Base-by-base conservation (phyloP, 2,329 filamentous ascomycete species). In the Scytalidium sp. region DNA sequence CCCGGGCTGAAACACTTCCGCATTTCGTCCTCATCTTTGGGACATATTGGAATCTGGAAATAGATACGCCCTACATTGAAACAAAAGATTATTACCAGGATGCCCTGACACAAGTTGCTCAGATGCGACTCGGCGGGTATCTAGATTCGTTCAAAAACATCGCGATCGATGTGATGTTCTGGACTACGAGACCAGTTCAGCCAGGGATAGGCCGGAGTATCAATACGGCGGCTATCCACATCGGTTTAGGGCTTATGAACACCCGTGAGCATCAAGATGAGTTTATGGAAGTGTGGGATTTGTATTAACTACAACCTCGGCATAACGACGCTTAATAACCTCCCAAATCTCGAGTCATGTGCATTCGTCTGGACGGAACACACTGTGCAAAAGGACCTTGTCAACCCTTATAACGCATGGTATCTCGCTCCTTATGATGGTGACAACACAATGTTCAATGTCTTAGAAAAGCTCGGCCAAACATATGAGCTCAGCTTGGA, bases 1-100 rank as follows among this genome's bases (percentile, higher is more conserved):
- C 58, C 3, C 46, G 58, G 3, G 19, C 29, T 13, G 58, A 58
- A 51, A 56, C 46, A 2, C 43, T 59, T 9, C 47, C 53, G 3
- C 27, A 50, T 20, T 19, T 50, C 3, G 49, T 20, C 17, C 51
- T 25, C 2, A 39, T 43, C 20, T 43, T 45, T 6, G 21, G 29
- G 8, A 29, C 44, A 8, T 53, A 45, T 21, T 53, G 50, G 50
- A 53, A 53, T 15, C 25, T 53, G 11, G 27, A 43, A 15, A 39
- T 41, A 19, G 50, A 53, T n/a, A 23, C 45, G 8, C 44, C 44
- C 5, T 50, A 50, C 40, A 45, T 53, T 15, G 44, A 50, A n/a
- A 42, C 41, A 17, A 44, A 44, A 20, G 44, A 47, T 19, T 25
- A 29, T 7, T 3, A 17, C 23, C 20, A 15, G 17, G 19, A 9